Evolutionary conservation across 192 early-diverging fungal species (phyloP).

Genomic region (Haplosporangium gracile): DNA sequence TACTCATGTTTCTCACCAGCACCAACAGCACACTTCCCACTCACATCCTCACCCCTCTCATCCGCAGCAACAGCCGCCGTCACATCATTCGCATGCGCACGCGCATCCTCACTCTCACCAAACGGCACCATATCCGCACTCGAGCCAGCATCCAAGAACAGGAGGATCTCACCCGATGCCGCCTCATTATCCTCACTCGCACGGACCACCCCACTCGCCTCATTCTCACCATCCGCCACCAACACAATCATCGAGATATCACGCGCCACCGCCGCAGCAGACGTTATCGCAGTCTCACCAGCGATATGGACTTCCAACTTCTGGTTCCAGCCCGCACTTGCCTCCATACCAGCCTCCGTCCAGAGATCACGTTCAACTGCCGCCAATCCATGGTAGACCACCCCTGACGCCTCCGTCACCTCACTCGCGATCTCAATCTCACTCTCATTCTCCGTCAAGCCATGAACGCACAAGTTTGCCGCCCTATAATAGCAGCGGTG

Average conservation of each 20-base stretch:
- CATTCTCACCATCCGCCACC: neutral
- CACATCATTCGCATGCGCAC: neutral
- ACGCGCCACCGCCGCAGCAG: neutral
- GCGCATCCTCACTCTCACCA: neutral
- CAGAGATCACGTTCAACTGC: neutral
- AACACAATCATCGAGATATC: constrained; percentile 7
- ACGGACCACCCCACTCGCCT: constrained; percentile 2
- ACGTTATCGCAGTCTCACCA: neutral
- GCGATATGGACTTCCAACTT: neutral
- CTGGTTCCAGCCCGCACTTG: neutral
- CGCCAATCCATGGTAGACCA: neutral
- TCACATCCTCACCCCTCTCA: neutral
- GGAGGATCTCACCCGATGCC: neutral
- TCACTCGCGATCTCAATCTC: constrained; percentile 5
- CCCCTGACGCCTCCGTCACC: neutral
- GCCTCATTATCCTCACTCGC: neutral
- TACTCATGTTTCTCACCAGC: neutral
- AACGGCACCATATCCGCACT: neutral
- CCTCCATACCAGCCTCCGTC: neutral
- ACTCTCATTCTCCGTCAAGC: constrained; percentile 8
- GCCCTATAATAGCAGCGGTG: neutral
- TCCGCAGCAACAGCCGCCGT: neutral
- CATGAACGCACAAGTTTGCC: constrained; percentile 14
- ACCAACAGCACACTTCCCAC: neutral
- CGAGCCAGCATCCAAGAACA: neutral